Conservation (phyloP, 2,329 filamentous ascomycete species). For the Colletotrichum karsti region DNA sequence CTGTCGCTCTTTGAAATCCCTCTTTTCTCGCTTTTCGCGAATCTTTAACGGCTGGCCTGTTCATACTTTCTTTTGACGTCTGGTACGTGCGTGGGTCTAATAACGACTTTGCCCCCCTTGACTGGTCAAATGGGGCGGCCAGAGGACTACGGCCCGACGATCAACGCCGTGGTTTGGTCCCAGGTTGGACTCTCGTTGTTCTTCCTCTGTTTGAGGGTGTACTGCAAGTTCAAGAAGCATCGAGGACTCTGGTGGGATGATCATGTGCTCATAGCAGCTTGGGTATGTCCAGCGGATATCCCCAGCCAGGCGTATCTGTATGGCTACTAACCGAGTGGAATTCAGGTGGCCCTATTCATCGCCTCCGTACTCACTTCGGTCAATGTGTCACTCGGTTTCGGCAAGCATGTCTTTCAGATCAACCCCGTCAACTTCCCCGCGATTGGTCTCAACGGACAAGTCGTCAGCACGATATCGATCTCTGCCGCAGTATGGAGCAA, state of each 20-base stretch:
- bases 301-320: neutral
- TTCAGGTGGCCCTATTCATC: constrained; percentile 10
- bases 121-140: constrained; percentile 19
- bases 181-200: constrained; percentile 29
- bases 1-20: neutral
- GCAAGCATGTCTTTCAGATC: constrained; percentile 29
- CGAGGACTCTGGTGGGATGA: constrained; percentile 39
- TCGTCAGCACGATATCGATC: constrained; percentile 40
- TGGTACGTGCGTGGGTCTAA: neutral
- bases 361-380: neutral
- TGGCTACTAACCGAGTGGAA: neutral
- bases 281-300: constrained; percentile 25
- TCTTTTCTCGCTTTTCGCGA: neutral
- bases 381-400: constrained; percentile 27
- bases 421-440: constrained; percentile 14
- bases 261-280: constrained; percentile 34
- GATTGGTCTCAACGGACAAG: constrained; percentile 33
- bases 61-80: neutral
- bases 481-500: constrained; percentile 45
- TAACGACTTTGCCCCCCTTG: neutral
- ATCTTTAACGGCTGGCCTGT: constrained; percentile 14
- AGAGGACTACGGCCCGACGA: constrained; percentile 22
- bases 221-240: constrained; percentile 34
- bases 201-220: constrained; percentile 33
- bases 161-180: constrained; percentile 31